These are phyloP conservation scores for Hypoxylon fuscum DNA, from an alignment of 495 filamentous ascomycete species.

Conservation along the genomic window DNA sequence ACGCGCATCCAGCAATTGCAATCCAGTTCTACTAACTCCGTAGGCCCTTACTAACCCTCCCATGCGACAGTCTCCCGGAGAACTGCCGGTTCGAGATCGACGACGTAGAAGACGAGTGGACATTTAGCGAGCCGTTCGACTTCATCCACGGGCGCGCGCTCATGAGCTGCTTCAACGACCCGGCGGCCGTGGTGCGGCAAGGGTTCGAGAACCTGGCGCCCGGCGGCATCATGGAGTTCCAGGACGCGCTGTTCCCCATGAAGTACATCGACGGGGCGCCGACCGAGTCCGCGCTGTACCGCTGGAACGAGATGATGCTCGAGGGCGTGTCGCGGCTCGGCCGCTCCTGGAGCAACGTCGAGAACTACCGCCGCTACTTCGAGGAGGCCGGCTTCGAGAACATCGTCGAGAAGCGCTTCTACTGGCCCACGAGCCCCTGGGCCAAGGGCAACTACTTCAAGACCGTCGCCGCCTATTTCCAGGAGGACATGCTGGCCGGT, in stretches of 20 bases:
- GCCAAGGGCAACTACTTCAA: slow-evolving; percentile 45
- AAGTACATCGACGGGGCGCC: slow-evolving; percentile 42
- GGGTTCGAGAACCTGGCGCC: slow-evolving; percentile 57
- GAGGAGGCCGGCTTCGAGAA: slow-evolving; percentile 43
- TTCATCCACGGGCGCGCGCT: slow-evolving; percentile 64
- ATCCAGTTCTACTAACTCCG: no score
- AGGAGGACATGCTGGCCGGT: slow-evolving; percentile 39
- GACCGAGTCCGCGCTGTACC: slow-evolving; percentile 41
- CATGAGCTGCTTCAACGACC: slow-evolving; percentile 60
- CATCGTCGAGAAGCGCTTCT: slow-evolving; percentile 41
- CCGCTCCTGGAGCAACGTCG: slow-evolving; percentile 41
- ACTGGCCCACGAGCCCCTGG: slow-evolving; percentile 48
- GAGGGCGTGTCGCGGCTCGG: slow-evolving; percentile 46
- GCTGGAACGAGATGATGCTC: slow-evolving; percentile 47
- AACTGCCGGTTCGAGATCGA: slow-evolving; percentile 64
- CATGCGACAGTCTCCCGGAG: slow-evolving; percentile 50
- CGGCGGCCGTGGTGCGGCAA: slow-evolving; percentile 54
- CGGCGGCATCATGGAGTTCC: slow-evolving; percentile 61
- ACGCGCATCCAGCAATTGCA: slow-evolving; percentile 9
- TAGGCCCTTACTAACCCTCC: slow-evolving; percentile 5
- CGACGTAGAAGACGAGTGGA: slow-evolving; percentile 65
- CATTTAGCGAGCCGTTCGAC: slow-evolving; percentile 59
- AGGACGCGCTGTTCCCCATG: slow-evolving; percentile 52
- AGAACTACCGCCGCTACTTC: slow-evolving; percentile 39
- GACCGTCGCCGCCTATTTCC: slow-evolving; percentile 42